Percentiles rank a stretch among this genome's conserved stretches.
These are phyloP conservation scores for Hygrophoropsis aurantiaca DNA, from an alignment of 768 basidiomycete genomes.

Conservation along the genomic window DNA sequence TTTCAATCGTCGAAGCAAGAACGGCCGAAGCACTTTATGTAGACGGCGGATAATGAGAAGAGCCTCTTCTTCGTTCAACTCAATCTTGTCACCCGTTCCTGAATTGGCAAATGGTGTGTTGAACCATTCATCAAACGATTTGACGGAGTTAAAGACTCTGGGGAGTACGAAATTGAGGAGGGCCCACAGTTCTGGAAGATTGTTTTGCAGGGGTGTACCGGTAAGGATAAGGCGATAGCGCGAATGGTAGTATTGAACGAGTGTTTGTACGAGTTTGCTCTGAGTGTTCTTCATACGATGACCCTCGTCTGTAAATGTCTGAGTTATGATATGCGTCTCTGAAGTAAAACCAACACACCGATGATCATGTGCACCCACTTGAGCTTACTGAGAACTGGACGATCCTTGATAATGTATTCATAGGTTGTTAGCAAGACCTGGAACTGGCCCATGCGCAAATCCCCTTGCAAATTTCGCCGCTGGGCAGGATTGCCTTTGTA, in stretches of 20 bases:
- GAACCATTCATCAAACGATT: conserved; percentile 99
- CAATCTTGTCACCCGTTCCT: conserved; percentile 97
- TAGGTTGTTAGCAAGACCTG: conserved; percentile 94
- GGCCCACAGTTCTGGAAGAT: conserved; percentile 94
- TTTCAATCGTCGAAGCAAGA: conserved; percentile 89
- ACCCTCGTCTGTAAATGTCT: conserved; percentile 69
- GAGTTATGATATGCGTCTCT: background rate
- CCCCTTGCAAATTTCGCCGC: conserved; percentile 73
- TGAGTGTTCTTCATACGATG: conserved; percentile 97
- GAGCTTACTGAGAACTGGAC: conserved; percentile 83
- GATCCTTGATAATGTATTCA: conserved; percentile 97
- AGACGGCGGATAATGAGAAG: conserved; percentile 94
- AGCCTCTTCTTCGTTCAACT: conserved; percentile 99
- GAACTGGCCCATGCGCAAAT: conserved; percentile 79
- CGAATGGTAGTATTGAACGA: conserved; percentile 90
- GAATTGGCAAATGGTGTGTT: conserved; percentile 99
- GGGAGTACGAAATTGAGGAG: conserved; percentile 93
- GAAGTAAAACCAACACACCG: conserved; percentile 42
- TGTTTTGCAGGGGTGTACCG: conserved; percentile 95
- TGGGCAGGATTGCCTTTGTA: conserved; percentile 92
- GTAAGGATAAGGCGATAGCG: conserved; percentile 92
- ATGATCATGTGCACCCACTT: conserved; percentile 99
- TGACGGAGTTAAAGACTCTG: conserved; percentile 97
- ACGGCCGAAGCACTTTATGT: conserved; percentile 94
- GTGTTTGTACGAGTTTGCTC: conserved; percentile 86